phyloP scores from a whole-genome alignment of 306 rosid genomes.

The Dryas alaskensis region DNA sequence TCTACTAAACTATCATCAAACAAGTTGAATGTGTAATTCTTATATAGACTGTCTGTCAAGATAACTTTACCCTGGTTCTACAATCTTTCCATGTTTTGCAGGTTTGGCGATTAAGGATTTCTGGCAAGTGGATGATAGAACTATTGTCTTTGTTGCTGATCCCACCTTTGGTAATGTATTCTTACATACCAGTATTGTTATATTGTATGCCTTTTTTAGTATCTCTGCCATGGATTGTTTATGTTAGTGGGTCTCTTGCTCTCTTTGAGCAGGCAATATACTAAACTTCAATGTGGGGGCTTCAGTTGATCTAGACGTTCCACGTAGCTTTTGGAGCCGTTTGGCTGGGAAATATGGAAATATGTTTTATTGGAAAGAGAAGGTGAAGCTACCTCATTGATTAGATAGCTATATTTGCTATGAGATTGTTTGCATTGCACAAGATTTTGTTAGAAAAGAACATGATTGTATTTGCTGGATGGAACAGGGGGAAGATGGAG shows the following conservation, averaged over 20 bases:
- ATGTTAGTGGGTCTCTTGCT: background rate
- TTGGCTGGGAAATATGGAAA: conserved; percentile 93
- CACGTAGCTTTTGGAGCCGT: conserved; percentile 97
- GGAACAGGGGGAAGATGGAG: conserved; percentile 90
- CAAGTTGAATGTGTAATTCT: too few species aligned
- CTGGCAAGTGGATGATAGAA: conserved; percentile 98
- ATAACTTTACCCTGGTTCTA: background rate
- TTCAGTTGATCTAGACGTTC: conserved; percentile 76
- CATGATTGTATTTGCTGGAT: conserved; percentile 3
- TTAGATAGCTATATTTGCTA: background rate
- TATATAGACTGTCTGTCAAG: background rate
- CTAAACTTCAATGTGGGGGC: conserved; percentile 93
- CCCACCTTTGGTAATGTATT: conserved; percentile 78
- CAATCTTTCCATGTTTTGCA: conserved; percentile 22
- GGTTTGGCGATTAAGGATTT: conserved; percentile 91
- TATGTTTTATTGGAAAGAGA: conserved; percentile 94
- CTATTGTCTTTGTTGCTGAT: conserved; percentile 95
- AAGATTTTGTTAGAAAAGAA: background rate
- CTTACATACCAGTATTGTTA: background rate
- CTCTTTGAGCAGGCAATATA: conserved; percentile 68
- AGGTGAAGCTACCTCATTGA: conserved; percentile 41
- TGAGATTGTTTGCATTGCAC: background rate
- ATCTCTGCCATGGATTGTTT: conserved; percentile 19
- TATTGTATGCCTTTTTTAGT: background rate
- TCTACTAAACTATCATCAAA: background rate